Conservation (phyloP, 805 yeast species). For the Candida ascalaphidarum region DNA sequence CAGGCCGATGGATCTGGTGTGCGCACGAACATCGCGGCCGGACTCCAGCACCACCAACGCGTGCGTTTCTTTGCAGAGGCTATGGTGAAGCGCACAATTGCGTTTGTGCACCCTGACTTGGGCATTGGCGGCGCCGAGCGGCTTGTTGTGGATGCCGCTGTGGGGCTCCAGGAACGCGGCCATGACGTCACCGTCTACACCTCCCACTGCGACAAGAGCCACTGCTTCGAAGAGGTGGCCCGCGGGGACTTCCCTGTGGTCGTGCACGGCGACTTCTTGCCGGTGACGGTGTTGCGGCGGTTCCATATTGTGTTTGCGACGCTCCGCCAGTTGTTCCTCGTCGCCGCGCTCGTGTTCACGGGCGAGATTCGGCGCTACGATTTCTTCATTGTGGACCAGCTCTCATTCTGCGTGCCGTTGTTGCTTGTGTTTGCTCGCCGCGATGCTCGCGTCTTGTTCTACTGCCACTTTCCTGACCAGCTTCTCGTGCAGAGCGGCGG, state of each 20-base stretch:
- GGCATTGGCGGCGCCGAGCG: constrained; percentile 99
- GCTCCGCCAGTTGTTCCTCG: constrained; percentile 68
- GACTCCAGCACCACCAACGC: too few relatives aligned
- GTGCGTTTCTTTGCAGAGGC: too few relatives aligned
- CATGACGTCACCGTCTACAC: constrained; percentile 68
- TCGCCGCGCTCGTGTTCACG: constrained; percentile 34
- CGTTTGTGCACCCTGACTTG: constrained; percentile 90
- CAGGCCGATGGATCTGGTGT: too few relatives aligned
- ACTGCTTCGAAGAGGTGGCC: constrained; percentile 86
- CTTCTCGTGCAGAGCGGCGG: constrained; percentile 55
- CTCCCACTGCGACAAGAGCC: constrained; percentile 80
- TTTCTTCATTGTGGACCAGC: constrained; percentile 78
- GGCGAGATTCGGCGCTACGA: constrained; percentile 50
- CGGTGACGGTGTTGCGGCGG: constrained; percentile 57
- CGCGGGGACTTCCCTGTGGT: constrained; percentile 48
- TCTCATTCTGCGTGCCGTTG: constrained; percentile 76
- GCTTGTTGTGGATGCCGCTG: constrained; percentile 91
- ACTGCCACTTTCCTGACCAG: constrained; percentile 96
- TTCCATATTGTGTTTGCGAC: constrained; percentile 79
- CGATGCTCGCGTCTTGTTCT: constrained; percentile 57
- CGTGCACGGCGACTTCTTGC: constrained; percentile 80
- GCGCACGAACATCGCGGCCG: too few relatives aligned
- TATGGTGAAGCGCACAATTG: too few relatives aligned
- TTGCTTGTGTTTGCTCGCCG: constrained; percentile 36
- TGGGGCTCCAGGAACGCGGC: constrained; percentile 59